Conservation (phyloP, 192 early-diverging fungal species). For the Podila verticillata region DNA sequence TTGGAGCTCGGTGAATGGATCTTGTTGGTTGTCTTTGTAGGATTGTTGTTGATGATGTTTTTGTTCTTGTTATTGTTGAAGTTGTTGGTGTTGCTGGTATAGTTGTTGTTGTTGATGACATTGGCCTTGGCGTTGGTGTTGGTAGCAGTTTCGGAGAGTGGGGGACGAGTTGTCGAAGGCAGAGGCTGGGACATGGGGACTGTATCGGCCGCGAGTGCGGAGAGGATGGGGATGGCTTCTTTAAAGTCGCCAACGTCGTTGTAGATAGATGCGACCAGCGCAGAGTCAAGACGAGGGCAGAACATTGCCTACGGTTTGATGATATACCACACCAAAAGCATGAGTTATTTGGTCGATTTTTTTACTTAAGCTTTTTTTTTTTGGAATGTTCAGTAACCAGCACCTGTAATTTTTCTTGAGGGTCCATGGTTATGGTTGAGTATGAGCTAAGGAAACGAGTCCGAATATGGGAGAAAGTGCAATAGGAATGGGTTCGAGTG, state of each 20-base stretch:
- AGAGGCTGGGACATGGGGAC: not conserved
- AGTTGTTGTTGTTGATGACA: not conserved
- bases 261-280: slow-evolving; percentile 47
- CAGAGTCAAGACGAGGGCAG: slow-evolving; percentile 44
- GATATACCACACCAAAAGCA: not conserved
- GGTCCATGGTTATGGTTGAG: slow-evolving; percentile 16
- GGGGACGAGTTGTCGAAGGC: too few species aligned
- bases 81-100: not conserved
- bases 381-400: not conserved
- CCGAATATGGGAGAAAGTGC: not conserved
- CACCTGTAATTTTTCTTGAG: slow-evolving; percentile 51
- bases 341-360: not conserved
- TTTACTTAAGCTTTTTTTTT: not conserved
- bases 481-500: not conserved
- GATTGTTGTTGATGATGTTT: slow-evolving; percentile 3
- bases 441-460: too few species aligned
- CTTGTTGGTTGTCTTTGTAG: slow-evolving; percentile 1
- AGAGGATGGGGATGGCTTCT: slow-evolving; percentile 28
- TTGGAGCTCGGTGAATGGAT: slow-evolving; percentile 1
- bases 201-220: slow-evolving; percentile 19
- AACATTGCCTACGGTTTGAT: slow-evolving; percentile 38
- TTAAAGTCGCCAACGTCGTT: slow-evolving; percentile 41
- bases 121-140: not conserved
- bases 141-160: not conserved
- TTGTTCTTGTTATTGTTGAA: not conserved